These are phyloP conservation scores for Fusarium nodosum DNA, from an alignment of 2,329 filamentous ascomycete species.

Conservation along the genomic window DNA sequence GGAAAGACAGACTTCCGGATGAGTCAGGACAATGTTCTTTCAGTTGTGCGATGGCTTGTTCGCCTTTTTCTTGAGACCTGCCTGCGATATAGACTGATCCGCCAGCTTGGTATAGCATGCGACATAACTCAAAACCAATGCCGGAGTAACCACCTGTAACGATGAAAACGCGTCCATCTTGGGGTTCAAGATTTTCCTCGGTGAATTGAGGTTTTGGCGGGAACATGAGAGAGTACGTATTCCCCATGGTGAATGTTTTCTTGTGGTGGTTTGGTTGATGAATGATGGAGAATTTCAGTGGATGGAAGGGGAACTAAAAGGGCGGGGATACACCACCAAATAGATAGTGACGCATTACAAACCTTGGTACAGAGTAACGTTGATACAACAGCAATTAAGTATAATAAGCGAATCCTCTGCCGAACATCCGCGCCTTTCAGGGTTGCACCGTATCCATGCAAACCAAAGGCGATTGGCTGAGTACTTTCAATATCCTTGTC, in stretches of 20 bases:
- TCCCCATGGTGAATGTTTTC: slow-evolving; percentile 8
- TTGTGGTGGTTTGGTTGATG: not conserved
- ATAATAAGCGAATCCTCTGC: not conserved
- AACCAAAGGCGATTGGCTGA: not conserved
- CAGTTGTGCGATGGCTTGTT: slow-evolving; percentile 14
- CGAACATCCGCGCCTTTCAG: not conserved
- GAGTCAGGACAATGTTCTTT: not conserved
- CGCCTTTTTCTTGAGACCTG: slow-evolving; percentile 22
- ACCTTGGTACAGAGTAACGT: not conserved
- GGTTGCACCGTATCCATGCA: not conserved
- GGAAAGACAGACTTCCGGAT: slow-evolving; percentile 15
- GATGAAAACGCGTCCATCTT: slow-evolving; percentile 23
- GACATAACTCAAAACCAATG: slow-evolving; percentile 32
- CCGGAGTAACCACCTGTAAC: slow-evolving; percentile 41
- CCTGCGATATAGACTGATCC: slow-evolving; percentile 38
- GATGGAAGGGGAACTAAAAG: not conserved
- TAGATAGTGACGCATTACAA: not conserved
- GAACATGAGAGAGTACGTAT: slow-evolving; percentile 22
- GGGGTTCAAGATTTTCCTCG: slow-evolving; percentile 10
- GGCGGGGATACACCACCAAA: slow-evolving; percentile 3
- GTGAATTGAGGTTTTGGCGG: slow-evolving; percentile 15
- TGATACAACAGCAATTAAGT: not conserved
- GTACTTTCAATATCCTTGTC: not conserved
- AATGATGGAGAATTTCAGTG: not conserved
- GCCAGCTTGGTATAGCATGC: slow-evolving; percentile 26